Conservation (phyloP, 2,329 filamentous ascomycete species). For the Myriosclerotinia duriaeana region DNA sequence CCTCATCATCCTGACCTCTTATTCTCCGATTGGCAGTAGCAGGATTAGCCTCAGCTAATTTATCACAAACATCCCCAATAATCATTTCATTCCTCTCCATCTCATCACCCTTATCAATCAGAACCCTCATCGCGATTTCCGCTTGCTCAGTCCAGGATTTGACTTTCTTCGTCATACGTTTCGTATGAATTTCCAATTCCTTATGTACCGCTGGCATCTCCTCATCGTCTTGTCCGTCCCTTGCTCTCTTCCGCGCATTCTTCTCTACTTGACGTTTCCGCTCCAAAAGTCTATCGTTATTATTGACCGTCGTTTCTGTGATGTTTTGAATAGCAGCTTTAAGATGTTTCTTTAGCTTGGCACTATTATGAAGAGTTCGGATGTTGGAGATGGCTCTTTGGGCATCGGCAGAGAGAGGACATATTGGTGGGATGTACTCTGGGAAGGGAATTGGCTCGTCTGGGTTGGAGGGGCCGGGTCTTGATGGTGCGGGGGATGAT, state of each 20-base stretch:
- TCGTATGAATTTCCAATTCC: constrained; percentile 44
- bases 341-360: constrained; percentile 50
- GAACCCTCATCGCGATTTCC: constrained; percentile 56
- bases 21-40: constrained; percentile 8
- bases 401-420: constrained; percentile 50
- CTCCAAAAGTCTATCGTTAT: constrained; percentile 53
- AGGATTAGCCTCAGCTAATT: constrained; percentile 37
- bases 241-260: constrained; percentile 35
- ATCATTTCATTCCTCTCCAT: constrained; percentile 40
- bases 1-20: constrained; percentile 39
- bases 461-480: constrained; percentile 25
- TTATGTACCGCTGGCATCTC: constrained; percentile 41
- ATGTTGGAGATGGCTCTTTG: constrained; percentile 50
- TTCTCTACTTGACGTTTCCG: constrained; percentile 33
- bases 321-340: constrained; percentile 49
- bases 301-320: constrained; percentile 49
- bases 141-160: constrained; percentile 53
- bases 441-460: constrained; percentile 42
- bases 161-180: constrained; percentile 47
- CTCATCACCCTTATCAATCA: constrained; percentile 56
- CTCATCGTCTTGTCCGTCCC: constrained; percentile 39
- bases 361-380: constrained; percentile 44
- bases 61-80: constrained; percentile 40
- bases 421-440: constrained; percentile 53
- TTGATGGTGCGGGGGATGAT: constrained; percentile 30